These are phyloP conservation scores for Phytophthora hybrid DNA, from an alignment of 352 stramenopile genomes.

Conservation along the genomic window DNA sequence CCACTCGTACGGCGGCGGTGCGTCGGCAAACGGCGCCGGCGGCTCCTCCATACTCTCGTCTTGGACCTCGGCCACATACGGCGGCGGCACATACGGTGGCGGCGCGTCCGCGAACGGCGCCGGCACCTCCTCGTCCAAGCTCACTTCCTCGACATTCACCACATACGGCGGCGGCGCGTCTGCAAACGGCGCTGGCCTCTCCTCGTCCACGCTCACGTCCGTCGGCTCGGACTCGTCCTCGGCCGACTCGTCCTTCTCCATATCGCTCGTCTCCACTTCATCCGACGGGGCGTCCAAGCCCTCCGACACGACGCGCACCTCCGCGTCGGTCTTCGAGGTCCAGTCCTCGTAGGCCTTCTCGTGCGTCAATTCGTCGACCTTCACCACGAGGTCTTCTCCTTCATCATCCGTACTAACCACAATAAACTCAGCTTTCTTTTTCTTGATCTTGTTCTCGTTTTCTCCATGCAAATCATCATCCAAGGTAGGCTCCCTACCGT, in stretches of 20 bases:
- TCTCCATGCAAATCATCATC: neutral
- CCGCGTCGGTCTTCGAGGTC: too few species aligned
- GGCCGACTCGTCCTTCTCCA: neutral
- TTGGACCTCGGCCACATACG: neutral
- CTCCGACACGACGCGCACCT: too few species aligned
- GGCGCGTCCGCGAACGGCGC: neutral
- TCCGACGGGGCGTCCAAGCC: too few species aligned
- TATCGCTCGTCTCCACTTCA: too few species aligned
- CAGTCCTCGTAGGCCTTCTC: too few species aligned
- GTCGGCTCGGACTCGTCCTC: too few species aligned
- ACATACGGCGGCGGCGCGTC: too few species aligned
- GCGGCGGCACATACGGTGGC: neutral
- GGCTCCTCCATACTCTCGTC: neutral
- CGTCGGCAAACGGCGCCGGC: neutral
- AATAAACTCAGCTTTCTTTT: neutral
- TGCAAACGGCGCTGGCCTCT: too few species aligned
- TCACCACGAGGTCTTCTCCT: neutral
- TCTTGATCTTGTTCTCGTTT: neutral
- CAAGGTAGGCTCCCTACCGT: too few species aligned
- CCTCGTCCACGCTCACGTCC: too few species aligned
- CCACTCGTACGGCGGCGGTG: neutral
- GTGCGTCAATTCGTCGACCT: neutral
- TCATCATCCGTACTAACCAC: neutral
- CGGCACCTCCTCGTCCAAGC: too few species aligned
- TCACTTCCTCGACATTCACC: too few species aligned